Percentiles rank a stretch among this genome's conserved stretches.
Conservation (phyloP, 495 filamentous ascomycete species). For the Thermothielavioides terrestris region DNA sequence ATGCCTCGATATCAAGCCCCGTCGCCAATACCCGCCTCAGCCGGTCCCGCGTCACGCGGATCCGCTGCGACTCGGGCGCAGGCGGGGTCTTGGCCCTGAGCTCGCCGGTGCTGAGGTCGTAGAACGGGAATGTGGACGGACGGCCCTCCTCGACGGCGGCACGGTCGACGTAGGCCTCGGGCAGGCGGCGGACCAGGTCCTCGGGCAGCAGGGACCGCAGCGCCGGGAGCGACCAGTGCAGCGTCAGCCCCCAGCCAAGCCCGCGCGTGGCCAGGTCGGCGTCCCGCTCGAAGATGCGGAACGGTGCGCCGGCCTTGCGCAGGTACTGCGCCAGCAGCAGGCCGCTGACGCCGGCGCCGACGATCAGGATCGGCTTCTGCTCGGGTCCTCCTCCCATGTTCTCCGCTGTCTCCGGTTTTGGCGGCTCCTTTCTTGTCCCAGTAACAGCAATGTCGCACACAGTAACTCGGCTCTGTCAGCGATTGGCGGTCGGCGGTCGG, state of each 20-base stretch:
- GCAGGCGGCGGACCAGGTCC: conserved; percentile 37
- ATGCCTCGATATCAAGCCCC: conserved; percentile 39
- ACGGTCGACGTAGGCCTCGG: conserved; percentile 40
- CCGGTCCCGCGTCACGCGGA: conserved; percentile 43
- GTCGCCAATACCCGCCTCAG: conserved; percentile 41
- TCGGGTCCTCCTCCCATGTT: neutral
- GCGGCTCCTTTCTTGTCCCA: no score
- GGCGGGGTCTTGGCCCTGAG: conserved; percentile 30
- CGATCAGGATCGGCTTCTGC: conserved; percentile 32
- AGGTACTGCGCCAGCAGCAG: conserved; percentile 53
- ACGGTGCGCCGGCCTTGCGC: conserved; percentile 31
- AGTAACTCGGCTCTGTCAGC: no score
- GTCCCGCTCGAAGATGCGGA: conserved; percentile 50
- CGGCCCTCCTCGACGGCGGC: conserved; percentile 16
- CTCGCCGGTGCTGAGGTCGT: conserved; percentile 44
- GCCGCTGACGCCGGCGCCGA: conserved; percentile 53
- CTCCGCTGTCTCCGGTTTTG: neutral
- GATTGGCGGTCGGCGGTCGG: no score
- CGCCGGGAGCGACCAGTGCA: conserved; percentile 49
- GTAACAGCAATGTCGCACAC: no score
- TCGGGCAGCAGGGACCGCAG: conserved; percentile 43
- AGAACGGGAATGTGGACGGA: conserved; percentile 40
- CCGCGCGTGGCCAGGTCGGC: conserved; percentile 35
- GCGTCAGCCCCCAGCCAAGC: conserved; percentile 51
- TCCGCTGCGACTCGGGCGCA: conserved; percentile 39